Conservation (phyloP, 805 yeast genomes). For the Metschnikowia drakensbergensis region DNA sequence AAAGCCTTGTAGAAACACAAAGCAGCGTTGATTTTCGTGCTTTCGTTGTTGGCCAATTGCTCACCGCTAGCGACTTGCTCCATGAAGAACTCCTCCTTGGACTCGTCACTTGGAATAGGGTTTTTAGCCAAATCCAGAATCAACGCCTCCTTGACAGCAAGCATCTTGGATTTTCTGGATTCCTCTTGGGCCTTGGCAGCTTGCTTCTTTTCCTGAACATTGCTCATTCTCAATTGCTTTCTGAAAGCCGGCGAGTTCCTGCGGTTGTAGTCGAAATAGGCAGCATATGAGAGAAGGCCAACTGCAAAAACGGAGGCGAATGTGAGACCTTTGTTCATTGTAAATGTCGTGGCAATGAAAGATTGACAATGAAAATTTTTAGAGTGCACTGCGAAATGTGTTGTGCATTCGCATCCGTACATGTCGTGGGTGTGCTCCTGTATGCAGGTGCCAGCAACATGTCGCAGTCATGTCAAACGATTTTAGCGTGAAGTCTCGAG, state of each 20-base stretch:
- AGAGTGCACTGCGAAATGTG: not conserved
- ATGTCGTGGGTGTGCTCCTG: not conserved
- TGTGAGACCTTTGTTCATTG: conserved; percentile 30
- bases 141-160: conserved; percentile 58
- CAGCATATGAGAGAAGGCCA: conserved; percentile 67
- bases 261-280: conserved; percentile 90
- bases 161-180: conserved; percentile 57
- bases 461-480: not conserved
- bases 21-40: conserved; percentile 78
- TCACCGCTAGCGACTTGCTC: conserved; percentile 84
- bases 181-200: conserved; percentile 53
- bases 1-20: conserved; percentile 89
- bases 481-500: too few relatives aligned
- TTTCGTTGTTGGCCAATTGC: conserved; percentile 62
- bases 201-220: conserved; percentile 56
- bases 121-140: conserved; percentile 59
- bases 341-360: not conserved
- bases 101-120: conserved; percentile 70
- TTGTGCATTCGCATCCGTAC: conserved; percentile 3
- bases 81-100: conserved; percentile 75
- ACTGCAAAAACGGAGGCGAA: conserved; percentile 46
- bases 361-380: conserved; percentile 10
- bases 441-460: not conserved
- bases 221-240: conserved; percentile 60
- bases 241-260: conserved; percentile 82